Base-by-base conservation (phyloP, 208 protist species). In the Phytomonas francai region DNA sequence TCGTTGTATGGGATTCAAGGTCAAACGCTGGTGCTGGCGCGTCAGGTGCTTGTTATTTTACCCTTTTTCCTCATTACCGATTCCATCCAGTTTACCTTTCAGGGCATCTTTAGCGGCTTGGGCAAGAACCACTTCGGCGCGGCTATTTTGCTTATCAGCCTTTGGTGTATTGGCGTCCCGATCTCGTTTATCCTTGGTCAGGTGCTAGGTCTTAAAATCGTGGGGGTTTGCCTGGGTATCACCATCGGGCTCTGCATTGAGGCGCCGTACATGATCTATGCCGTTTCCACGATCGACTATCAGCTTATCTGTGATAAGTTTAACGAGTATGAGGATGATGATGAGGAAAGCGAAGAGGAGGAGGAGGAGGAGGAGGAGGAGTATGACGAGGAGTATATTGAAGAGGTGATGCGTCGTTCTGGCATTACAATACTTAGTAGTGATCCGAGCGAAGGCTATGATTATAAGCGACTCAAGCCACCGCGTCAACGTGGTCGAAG, bases 101-200 rank as follows among this genome's bases (percentile, higher is more conserved):
- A 94, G 67, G 88, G 88, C 63, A 90, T 94, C 49, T 94, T 94
- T 74, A 92, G 85, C 73, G 88, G 85, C 14, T 67, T 90, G 33
- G 85, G 85, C 42, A 85, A 88, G 73, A 94, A 91, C 75, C 72
- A 92, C 72, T 49, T 89, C 12, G 88, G 88, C 27, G 88, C 88
- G 3, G 68, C 83, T 16, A 90, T 92, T 65, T 74, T 94, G 25
- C 71, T 94, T 1, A 76, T 77, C n/a, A 81, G 75, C 7, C 74
- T 94, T 45, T 94, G 88, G 86, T 74, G 73, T 19, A 79, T 94
- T 56, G 85, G 85, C 29, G 76, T 94, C 27, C 85, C 88, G 4
- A 67, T 91, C 33, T 76, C 78, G 19, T 79, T 91, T 57, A 56
- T 89, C 36, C 70, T 94, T 45, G 84, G 82, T 4, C 67, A 85